These are phyloP conservation scores for Fraxinus anomala DNA, from an alignment of 257 asterid species.

Conservation along the genomic window DNA sequence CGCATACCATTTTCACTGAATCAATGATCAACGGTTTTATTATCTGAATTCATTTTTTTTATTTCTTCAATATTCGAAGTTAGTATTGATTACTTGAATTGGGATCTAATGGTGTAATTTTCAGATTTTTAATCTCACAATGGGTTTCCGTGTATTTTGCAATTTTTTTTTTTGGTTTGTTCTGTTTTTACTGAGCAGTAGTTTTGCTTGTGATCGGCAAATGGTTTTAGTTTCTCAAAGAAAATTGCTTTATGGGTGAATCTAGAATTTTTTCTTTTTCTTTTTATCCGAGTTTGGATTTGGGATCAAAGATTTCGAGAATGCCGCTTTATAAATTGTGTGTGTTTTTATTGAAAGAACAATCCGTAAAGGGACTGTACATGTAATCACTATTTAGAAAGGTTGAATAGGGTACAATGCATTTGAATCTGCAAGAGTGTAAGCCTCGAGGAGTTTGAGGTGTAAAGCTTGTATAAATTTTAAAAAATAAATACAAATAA, in stretches of 20 bases:
- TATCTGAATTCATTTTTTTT: neutral
- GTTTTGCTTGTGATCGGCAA: constrained; percentile 1
- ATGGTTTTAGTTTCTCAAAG: constrained; percentile 11
- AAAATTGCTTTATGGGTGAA: constrained; percentile 11
- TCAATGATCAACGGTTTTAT: constrained; percentile 10
- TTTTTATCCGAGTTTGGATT: constrained; percentile 13
- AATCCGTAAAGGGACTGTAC: neutral
- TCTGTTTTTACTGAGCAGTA: constrained; percentile 3
- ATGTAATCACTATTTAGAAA: neutral
- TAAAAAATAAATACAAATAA: too few species aligned
- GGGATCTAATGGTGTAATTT: constrained; percentile 13
- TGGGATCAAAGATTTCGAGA: constrained; percentile 22
- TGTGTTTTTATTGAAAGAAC: neutral
- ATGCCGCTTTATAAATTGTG: constrained; percentile 5
- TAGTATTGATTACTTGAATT: neutral
- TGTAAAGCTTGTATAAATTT: neutral
- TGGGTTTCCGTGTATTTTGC: constrained; percentile 15
- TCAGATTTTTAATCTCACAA: constrained; percentile 17
- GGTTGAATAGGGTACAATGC: neutral
- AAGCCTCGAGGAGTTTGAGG: neutral
- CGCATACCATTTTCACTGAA: neutral
- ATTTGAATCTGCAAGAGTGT: neutral
- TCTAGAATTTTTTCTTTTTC: neutral
- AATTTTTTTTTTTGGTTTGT: neutral
- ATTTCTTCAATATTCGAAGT: neutral